Evolutionary conservation across 2,329 filamentous ascomycete species (phyloP), one percentile per base, ranked within the genome.

Genomic region (Fusarium decemcellulare): DNA sequence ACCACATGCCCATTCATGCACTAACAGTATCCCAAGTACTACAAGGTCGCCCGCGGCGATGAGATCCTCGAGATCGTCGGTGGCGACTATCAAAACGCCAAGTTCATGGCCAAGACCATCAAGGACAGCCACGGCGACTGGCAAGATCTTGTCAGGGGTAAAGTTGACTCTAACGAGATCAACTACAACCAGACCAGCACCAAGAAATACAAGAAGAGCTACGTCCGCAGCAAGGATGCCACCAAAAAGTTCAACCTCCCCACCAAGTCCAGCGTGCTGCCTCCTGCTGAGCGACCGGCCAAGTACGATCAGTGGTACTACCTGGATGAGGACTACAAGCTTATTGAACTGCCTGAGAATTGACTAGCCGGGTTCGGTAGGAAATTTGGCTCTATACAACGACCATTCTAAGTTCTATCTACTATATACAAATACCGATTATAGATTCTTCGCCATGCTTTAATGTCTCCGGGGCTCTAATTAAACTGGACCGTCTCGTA

Each of bases 121-220:
- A 71, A 72, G 42, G 74, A 81, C 50, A 81, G 80, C 63, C 80
- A 83, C 63, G 72, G 65, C 1, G 80, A 76, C 57, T 83, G 82
- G 82, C 55, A 76, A 14, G 76, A 82, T 6, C 78, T 84, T 2
- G 73, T 81, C n/a, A 74, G 65, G 1, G 82, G 80, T 51, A 74
- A 76, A 32, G 79, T 78, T 8, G 72, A 81, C 56, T 75, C 75
- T 8, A 75, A 77, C 14, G 73, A 81, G 67, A 81, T 83, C 68
- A 82, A 79, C 72, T 78, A 76, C 64, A 81, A 82, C 68, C 82
- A 84, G 75, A 84, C 81, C 0, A 78, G 72, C 36, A 69, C 73
- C 44, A 73, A 76, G 4, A 63, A 63, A 9, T 74, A 73, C 44
- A 72, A 71, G 60, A 72, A 76, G 55, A 80, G 78, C 65, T 82